Evolutionary conservation across 2,329 filamentous ascomycete genomes (phyloP).

Genomic region (Periconia macrospinosa): DNA sequence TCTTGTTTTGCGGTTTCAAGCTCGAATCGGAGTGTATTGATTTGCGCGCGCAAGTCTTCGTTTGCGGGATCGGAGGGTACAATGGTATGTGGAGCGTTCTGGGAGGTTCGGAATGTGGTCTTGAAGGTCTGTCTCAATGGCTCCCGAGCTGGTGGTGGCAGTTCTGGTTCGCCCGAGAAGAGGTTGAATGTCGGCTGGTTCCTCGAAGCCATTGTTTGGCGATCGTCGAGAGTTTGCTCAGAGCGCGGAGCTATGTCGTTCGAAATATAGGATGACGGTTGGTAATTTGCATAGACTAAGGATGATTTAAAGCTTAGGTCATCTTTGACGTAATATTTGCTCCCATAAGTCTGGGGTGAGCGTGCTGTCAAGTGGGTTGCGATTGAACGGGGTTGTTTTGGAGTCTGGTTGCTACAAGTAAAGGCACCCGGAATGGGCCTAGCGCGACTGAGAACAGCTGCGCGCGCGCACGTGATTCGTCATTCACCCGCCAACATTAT

Average conservation of each 20-base stretch:
- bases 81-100: slow-evolving; percentile 39
- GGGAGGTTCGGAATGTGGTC: slow-evolving; percentile 46
- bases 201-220: slow-evolving; percentile 27
- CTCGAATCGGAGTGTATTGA: slow-evolving; percentile 86
- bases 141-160: slow-evolving; percentile 35
- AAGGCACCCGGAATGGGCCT: slow-evolving; percentile 2
- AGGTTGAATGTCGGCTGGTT: slow-evolving; percentile 54
- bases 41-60: slow-evolving; percentile 85
- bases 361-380: neutral
- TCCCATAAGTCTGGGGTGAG: neutral
- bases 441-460: neutral
- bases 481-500: no score
- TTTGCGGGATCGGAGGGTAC: slow-evolving; percentile 51
- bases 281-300: neutral
- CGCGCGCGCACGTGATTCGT: neutral
- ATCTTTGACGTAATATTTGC: neutral
- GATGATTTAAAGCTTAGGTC: neutral
- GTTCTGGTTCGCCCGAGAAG: slow-evolving; percentile 47
- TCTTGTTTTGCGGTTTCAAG: slow-evolving; percentile 87
- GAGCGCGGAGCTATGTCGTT: neutral
- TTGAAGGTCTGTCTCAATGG: slow-evolving; percentile 47
- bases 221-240: neutral
- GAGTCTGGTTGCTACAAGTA: neutral
- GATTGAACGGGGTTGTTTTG: neutral
- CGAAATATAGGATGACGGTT: neutral